Evolutionary conservation across 2,329 filamentous ascomycete species (phyloP), one percentile per base, ranked within the genome.

Genomic region (Acarospora socialis): DNA sequence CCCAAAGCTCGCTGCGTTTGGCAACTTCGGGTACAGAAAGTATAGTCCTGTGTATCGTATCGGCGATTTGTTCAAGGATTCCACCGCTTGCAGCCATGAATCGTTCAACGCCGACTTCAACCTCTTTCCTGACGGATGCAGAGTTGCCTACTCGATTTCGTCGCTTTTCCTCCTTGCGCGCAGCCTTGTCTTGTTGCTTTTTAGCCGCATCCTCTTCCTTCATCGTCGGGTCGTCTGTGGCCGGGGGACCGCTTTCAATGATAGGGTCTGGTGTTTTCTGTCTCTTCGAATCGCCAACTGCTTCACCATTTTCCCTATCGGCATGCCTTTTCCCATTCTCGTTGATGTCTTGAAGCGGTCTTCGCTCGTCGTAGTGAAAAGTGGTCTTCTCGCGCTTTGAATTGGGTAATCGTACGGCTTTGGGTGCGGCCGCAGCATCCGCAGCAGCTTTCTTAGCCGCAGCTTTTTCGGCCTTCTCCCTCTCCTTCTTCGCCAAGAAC

Each of bases 1-100:
- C 87, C 90, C 90, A 98, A 41, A 92, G 77, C 21, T 80, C 69
- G 21, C 81, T 77, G 26, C 90, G 75, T 63, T 84, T 86, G 46
- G 80, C 77, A 43, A 83, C 73, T 40, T 93, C 84, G 27, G 82
- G 76, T 15, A 93, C 81, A 21, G 75, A 73, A 44, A 86, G 77
- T 32, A 95, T 74, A 1, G 82, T 77, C 36, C 77, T 73, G 55
- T 93, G 84, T 42, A 95, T 78, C 22, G 81, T 74, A 33, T 78
- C 77, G 15, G 81, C 81, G 40, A 98, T 82, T 34, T 74, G 74
- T 49, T 93, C 82, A 25, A 95, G 69, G 34, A 92, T 74, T 3
- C 65, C 68, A 33, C 78, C 75, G 39, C 49, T 54, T n/a, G 66
- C 61, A 24, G 67, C 59, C 45, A 72, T 59, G 49, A 77, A 77